phyloP scores from a whole-genome alignment of 139 green algal genomes.

The Coelastrella sp. region DNA sequence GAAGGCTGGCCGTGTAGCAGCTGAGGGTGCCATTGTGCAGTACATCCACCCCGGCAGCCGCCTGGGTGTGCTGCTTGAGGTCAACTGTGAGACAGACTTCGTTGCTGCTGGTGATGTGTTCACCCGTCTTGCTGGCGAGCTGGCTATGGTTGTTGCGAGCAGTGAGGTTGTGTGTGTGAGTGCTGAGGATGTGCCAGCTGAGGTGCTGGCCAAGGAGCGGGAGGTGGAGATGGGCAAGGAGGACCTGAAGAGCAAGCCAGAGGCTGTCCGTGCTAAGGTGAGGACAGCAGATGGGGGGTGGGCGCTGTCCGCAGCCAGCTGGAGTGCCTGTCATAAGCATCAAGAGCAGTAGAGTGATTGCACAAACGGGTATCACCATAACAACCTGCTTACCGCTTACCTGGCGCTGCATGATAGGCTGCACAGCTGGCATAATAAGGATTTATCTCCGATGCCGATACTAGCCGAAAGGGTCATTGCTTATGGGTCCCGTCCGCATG shows the following conservation, averaged over 20 bases:
- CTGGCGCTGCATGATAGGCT: too few species aligned
- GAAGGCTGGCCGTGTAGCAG: conserved; percentile 93
- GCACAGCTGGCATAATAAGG: too few species aligned
- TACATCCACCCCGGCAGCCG: conserved; percentile 96
- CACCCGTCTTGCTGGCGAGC: conserved; percentile 75
- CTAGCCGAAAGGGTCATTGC: too few species aligned
- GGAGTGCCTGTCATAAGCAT: not conserved
- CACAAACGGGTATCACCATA: not conserved
- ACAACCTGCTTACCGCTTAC: too few species aligned
- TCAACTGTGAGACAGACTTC: conserved; percentile 99
- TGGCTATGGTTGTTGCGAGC: conserved; percentile 81
- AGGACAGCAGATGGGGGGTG: not conserved
- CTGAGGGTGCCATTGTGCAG: conserved; percentile 89
- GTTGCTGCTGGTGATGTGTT: conserved; percentile 93
- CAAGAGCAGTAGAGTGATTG: not conserved
- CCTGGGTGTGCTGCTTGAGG: conserved; percentile 93
- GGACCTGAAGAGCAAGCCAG: conserved; percentile 95
- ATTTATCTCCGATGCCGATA: too few species aligned
- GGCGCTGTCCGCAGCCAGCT: too few species aligned
- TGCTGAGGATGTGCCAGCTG: conserved; percentile 70
- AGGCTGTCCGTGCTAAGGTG: conserved; percentile 81
- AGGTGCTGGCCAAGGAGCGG: conserved; percentile 74
- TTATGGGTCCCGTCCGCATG: too few species aligned
- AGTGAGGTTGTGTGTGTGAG: conserved; percentile 78
- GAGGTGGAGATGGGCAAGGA: conserved; percentile 95